Conservation (phyloP, 2,329 filamentous ascomycete species). For the Aspergillus ustus region DNA sequence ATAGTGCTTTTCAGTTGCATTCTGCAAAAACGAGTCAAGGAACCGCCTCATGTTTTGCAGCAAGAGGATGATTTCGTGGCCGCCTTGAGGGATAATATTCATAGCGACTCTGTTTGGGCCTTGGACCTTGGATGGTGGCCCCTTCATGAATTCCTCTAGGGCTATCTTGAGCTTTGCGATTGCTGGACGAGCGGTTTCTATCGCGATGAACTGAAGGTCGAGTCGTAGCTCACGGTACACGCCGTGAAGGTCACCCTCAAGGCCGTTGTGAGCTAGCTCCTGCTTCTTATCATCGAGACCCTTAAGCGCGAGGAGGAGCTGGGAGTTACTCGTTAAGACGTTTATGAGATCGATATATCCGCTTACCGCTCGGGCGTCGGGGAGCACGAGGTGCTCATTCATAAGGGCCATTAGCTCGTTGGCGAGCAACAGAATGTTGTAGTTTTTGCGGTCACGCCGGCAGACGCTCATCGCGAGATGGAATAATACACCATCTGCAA, state of each 20-base stretch:
- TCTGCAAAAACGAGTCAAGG: slow-evolving; percentile 41
- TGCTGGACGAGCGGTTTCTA: slow-evolving; percentile 34
- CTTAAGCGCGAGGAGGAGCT: slow-evolving; percentile 33
- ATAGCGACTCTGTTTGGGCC: not conserved
- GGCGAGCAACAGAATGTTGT: slow-evolving; percentile 68
- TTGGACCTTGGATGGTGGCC: not conserved
- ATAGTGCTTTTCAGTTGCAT: slow-evolving; percentile 27
- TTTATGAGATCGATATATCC: slow-evolving; percentile 37
- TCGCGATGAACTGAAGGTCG: slow-evolving; percentile 30
- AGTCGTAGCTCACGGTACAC: slow-evolving; percentile 25
- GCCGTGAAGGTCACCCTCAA: too few relatives aligned
- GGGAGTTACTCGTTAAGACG: slow-evolving; percentile 31
- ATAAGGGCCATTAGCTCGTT: slow-evolving; percentile 69
- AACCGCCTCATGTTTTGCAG: slow-evolving; percentile 36
- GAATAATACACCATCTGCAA: slow-evolving; percentile 62
- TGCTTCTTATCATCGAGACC: slow-evolving; percentile 30
- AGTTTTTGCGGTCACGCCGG: slow-evolving; percentile 75
- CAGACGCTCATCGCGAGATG: slow-evolving; percentile 76
- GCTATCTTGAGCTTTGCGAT: slow-evolving; percentile 7
- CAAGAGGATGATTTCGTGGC: slow-evolving; percentile 27
- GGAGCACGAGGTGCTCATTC: slow-evolving; percentile 40
- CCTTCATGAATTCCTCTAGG: not conserved
- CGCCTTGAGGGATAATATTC: slow-evolving; percentile 6
- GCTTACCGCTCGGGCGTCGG: slow-evolving; percentile 35
- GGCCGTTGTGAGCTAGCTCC: too few relatives aligned